Base-by-base conservation (phyloP, 805 yeast genomes). In the Kuraishia ogatae region DNA sequence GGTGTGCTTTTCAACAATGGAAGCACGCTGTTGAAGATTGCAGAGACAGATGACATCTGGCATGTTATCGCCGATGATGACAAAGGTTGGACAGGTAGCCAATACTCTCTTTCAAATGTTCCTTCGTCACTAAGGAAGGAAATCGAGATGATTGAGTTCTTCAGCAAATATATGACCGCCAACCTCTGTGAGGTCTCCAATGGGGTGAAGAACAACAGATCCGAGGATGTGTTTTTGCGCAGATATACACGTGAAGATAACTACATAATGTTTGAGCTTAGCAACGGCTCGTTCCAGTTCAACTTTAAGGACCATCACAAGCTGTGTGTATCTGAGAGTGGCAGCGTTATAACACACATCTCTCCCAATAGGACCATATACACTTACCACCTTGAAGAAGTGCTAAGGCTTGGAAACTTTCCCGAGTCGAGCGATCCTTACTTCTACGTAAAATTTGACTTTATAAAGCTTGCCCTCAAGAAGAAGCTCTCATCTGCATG, bases 301-400 rank as follows among this genome's bases (percentile, higher is more conserved):
- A 94, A 94, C 71, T 94, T 94, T 72, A 87, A 87, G 68, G 98
- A 94, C 71, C 99, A 94, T 66, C 92, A 87, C 71, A 94, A 94
- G 71, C 72, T 92, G 55, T 84, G 96, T 57, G 68, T 93, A 47
- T 86, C 92, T 50, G 85, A 85, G 61, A 76, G 81, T 55, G 97
- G 97, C 22, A 77, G 80, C 57, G 82, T 82, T 50, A 78, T 93
- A 20, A 88, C 96, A 26, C 90, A 90, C 62, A 84, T 93, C 53
- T 88, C 92, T 2, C 92, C 94, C 46, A 78, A 80, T 56, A 82
- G 89, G 64, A 81, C 81, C 55, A 84, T 87, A 54, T 83, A 82
- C 66, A 85, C 93, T 1, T 81, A 80, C 60, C 83, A 85, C 39
- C 64, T 81, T 55, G 72, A 73, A 21, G 76, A 76, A 52, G 75